Evolutionary conservation across 2,329 filamentous ascomycete genomes (phyloP), one percentile per base, ranked within the genome.

Genomic region (Bretziella fagacearum): DNA sequence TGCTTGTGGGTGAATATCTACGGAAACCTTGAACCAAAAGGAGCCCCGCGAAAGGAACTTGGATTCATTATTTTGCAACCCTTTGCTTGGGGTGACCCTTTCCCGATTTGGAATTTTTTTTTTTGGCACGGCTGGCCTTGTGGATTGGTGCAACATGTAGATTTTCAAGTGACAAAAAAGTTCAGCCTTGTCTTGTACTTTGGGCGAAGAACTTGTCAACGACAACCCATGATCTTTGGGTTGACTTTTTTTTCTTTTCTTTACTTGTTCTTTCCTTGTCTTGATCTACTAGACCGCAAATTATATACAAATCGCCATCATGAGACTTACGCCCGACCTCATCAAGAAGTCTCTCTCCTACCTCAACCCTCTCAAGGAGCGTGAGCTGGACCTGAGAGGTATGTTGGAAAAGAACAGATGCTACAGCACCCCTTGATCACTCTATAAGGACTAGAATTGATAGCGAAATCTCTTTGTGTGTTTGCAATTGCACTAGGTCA

Each of bases 371-470:
- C 76, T 98, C 65, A 93, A 91, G 69, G 91, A 98, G 74, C 85
- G 91, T 65, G 91, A 98, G 76, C 78, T 98, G 64, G 87, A 96
- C 72, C 84, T 98, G 59, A 80, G 91, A 94, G 91, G 91, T 96
- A 83, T 78, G 86, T 74, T 66, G 66, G 82, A 82, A 85, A 93
- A 85, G 85, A 79, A 73, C 84, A 89, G 86, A 91, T 93, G 77
- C 85, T 94, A 84, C 84, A 86, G 51, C 84, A 86, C 77, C 76
- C 51, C 57, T 60, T 60, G 58, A 60, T 61, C 56, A 50, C 77
- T 59, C 61, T 62, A 64, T 45, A 61, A 2, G 15, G 62, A 79
- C 74, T 81, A 84, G 73, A 76, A 75, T 89, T 91, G 80, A 93
- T 87, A 82, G 67, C 75, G 71, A 71, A 68, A 65, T 43, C 27